phyloP scores from a whole-genome alignment of 352 stramenopile species.

The Peronospora belbahrii region DNA sequence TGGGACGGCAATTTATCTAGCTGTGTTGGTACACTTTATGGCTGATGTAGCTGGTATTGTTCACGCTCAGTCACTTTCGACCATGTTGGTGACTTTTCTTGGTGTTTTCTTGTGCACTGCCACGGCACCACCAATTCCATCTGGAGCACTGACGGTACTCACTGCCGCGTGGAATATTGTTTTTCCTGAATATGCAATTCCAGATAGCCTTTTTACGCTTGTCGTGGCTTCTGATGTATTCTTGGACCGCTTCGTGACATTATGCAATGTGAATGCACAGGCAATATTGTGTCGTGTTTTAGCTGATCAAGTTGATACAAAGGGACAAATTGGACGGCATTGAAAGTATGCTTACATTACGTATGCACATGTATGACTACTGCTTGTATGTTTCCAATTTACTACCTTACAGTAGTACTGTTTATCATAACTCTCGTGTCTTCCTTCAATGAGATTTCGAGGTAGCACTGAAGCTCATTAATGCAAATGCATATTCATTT shows the following conservation, averaged over 20 bases:
- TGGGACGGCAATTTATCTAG: slow-evolving; percentile 69
- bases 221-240: slow-evolving; percentile 62
- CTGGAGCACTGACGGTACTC: slow-evolving; percentile 52
- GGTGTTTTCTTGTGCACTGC: slow-evolving; percentile 54
- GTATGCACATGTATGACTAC: neutral
- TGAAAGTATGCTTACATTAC: too few relatives aligned
- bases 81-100: slow-evolving; percentile 44
- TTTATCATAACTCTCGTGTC: too few relatives aligned
- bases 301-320: slow-evolving; percentile 50
- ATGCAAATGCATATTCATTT: slow-evolving; percentile 20
- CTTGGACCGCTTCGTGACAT: slow-evolving; percentile 60
- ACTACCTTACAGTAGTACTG: too few relatives aligned
- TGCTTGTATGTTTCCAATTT: neutral
- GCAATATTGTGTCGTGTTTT: slow-evolving; percentile 68
- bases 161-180: slow-evolving; percentile 66
- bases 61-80: slow-evolving; percentile 24
- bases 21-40: slow-evolving; percentile 68
- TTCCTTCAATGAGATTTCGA: neutral
- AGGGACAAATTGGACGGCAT: too few relatives aligned
- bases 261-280: slow-evolving; percentile 71
- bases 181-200: slow-evolving; percentile 43
- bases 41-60: slow-evolving; percentile 43
- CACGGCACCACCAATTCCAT: slow-evolving; percentile 49
- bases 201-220: slow-evolving; percentile 51
- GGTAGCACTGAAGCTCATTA: neutral